These are phyloP conservation scores for Maudiozyma serrabonitensis DNA, from an alignment of 805 yeast genomes.

Conservation along the genomic window DNA sequence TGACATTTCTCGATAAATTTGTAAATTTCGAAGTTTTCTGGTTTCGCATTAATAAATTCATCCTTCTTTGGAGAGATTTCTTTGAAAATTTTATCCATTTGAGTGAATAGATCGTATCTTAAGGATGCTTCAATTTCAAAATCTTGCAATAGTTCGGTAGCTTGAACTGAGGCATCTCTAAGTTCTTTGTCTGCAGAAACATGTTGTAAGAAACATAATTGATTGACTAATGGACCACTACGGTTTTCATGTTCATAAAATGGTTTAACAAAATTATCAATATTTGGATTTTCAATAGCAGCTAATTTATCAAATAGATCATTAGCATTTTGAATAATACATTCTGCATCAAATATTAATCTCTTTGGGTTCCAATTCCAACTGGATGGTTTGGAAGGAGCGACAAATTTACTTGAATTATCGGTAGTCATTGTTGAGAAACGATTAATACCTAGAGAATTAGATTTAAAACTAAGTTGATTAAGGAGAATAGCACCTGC, in stretches of 20 bases:
- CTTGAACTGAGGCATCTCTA: constrained; percentile 60
- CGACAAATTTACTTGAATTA: constrained; percentile 1
- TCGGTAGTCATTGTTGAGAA: constrained; percentile 1
- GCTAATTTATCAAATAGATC: constrained; percentile 47
- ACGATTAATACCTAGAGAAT: neutral
- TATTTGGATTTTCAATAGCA: constrained; percentile 37
- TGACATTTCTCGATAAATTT: constrained; percentile 50
- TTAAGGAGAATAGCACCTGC: neutral
- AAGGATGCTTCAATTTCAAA: constrained; percentile 53
- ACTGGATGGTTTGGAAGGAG: constrained; percentile 33
- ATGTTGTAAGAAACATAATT: constrained; percentile 59
- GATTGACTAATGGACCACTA: constrained; percentile 37
- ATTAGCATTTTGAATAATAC: constrained; percentile 35
- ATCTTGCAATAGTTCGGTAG: constrained; percentile 48
- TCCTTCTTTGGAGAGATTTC: constrained; percentile 24
- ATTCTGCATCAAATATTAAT: constrained; percentile 35
- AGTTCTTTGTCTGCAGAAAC: constrained; percentile 56
- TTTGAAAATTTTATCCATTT: constrained; percentile 44
- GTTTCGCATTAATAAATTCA: constrained; percentile 3
- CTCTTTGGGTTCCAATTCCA: constrained; percentile 55
- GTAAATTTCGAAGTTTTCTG: constrained; percentile 41
- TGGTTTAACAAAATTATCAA: constrained; percentile 48
- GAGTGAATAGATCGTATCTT: constrained; percentile 57
- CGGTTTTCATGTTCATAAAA: constrained; percentile 43
- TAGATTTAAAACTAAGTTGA: neutral